These are phyloP conservation scores for Candida vartiovaarae DNA, from an alignment of 805 yeast genomes.

Conservation along the genomic window DNA sequence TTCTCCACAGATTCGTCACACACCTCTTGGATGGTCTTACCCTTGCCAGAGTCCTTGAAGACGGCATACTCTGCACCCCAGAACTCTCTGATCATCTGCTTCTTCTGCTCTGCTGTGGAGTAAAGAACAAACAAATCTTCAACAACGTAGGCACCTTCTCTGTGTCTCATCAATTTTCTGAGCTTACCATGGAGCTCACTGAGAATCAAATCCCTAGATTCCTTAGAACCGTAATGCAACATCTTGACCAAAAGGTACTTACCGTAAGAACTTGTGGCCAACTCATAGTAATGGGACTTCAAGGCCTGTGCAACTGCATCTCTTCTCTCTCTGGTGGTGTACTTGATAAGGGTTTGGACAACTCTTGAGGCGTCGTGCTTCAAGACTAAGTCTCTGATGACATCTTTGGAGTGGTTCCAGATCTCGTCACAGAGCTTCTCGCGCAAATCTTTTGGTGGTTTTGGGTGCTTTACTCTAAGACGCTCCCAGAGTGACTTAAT, in stretches of 20 bases:
- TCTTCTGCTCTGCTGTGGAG: conserved; percentile 75
- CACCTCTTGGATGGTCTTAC: conserved; percentile 57
- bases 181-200: conserved; percentile 86
- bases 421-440: conserved; percentile 74
- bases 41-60: conserved; percentile 68
- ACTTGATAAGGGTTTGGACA: conserved; percentile 88
- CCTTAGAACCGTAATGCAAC: conserved; percentile 85
- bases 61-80: conserved; percentile 96
- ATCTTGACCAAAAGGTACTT: conserved; percentile 84
- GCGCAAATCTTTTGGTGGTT: conserved; percentile 69
- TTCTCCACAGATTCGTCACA: conserved; percentile 66
- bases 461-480: conserved; percentile 77
- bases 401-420: conserved; percentile 76
- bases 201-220: conserved; percentile 66
- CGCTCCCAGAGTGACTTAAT: conserved; percentile 89
- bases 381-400: conserved; percentile 75
- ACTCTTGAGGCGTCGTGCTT: conserved; percentile 97
- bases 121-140: conserved; percentile 87
- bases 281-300: conserved; percentile 67
- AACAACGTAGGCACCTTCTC: conserved; percentile 96
- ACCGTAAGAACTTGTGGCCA: conserved; percentile 92
- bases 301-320: conserved; percentile 58
- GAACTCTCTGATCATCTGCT: conserved; percentile 90
- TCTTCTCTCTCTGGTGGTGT: conserved; percentile 74
- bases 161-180: conserved; percentile 89